Percentiles rank a stretch among this genome's conserved stretches.
Evolutionary conservation across 139 green algal genomes (phyloP).

Genomic region (Tetraselmis chui): DNA sequence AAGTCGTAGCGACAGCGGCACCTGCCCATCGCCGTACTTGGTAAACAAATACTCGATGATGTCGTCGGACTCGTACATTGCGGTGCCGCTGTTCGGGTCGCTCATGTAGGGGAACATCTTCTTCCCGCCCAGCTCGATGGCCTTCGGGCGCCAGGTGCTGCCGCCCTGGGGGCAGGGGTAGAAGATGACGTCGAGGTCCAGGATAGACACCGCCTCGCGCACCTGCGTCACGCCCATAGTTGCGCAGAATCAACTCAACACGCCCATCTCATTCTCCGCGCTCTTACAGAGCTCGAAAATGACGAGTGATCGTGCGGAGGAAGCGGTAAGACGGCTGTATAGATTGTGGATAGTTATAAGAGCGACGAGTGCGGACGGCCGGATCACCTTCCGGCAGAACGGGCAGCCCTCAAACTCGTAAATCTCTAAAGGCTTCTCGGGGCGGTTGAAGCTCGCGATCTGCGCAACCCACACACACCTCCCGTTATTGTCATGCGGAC

Average conservation of each 20-base stretch:
- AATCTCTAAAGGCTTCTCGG: conserved; percentile 36
- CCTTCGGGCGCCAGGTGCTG: conserved; percentile 56
- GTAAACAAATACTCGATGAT: conserved; percentile 88
- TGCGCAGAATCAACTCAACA: not conserved
- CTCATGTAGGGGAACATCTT: conserved; percentile 71
- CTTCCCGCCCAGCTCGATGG: conserved; percentile 55
- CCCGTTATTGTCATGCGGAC: too few relatives aligned
- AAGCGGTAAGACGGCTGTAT: too few relatives aligned
- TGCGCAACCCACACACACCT: too few relatives aligned
- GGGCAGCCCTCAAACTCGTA: conserved; percentile 44
- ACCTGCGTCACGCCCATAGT: conserved; percentile 29
- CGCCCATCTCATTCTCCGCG: too few relatives aligned
- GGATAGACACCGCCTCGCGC: conserved; percentile 30
- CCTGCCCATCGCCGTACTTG: conserved; percentile 68
- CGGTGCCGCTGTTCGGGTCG: conserved; percentile 74
- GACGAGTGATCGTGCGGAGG: too few relatives aligned
- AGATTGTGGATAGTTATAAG: too few relatives aligned
- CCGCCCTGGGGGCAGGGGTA: conserved; percentile 66
- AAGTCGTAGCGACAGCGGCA: conserved; percentile 53
- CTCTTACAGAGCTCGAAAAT: too few relatives aligned
- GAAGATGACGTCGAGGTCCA: conserved; percentile 81
- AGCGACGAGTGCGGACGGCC: too few relatives aligned
- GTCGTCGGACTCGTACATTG: conserved; percentile 82
- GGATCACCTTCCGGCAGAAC: conserved; percentile 25
- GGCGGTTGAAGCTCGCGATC: conserved; percentile 20